Evolutionary conservation across 441 rosid genomes (phyloP).

Genomic region (Iberis amara): DNA sequence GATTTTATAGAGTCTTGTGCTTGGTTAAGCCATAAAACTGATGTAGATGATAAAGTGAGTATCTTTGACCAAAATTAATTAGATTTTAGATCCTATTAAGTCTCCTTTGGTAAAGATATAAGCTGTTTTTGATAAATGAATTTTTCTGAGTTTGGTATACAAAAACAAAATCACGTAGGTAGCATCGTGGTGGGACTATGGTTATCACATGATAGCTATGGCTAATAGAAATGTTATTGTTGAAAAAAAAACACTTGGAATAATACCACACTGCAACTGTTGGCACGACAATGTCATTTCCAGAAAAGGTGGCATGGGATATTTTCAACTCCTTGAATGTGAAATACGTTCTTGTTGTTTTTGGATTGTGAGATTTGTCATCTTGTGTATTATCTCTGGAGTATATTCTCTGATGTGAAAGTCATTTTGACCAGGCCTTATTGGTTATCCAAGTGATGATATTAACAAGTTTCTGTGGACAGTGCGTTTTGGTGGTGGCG

Average conservation of each 20-base stretch:
- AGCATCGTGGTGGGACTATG: slow-evolving; percentile 99
- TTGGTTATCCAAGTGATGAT: slow-evolving; percentile 99
- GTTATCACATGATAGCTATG: slow-evolving; percentile 99
- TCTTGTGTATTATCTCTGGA: not conserved
- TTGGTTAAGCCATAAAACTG: slow-evolving; percentile 95
- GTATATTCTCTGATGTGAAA: slow-evolving; percentile 33
- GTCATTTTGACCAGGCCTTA: slow-evolving; percentile 57
- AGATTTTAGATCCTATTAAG: not conserved
- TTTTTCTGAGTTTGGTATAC: slow-evolving; percentile 18
- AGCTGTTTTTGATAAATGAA: slow-evolving; percentile 16
- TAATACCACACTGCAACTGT: slow-evolving; percentile 99
- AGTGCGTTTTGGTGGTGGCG: slow-evolving; percentile 99
- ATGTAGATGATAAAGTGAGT: slow-evolving; percentile 93
- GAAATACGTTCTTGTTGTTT: slow-evolving; percentile 95
- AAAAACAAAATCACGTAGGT: slow-evolving; percentile 48
- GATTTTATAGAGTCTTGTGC: slow-evolving; percentile 98
- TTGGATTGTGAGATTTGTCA: too few relatives aligned
- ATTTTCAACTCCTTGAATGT: slow-evolving; percentile 94
- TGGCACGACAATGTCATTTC: slow-evolving; percentile 99
- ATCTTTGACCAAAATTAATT: not conserved
- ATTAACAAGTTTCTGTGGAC: slow-evolving; percentile 98
- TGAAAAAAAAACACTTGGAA: slow-evolving; percentile 99
- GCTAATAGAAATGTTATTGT: slow-evolving; percentile 99
- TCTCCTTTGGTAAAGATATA: slow-evolving; percentile 1
- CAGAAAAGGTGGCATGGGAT: slow-evolving; percentile 99